Percentiles rank a stretch among this genome's conserved stretches.
phyloP scores from a whole-genome alignment of 257 asterid species.

The Echium plantagineum region DNA sequence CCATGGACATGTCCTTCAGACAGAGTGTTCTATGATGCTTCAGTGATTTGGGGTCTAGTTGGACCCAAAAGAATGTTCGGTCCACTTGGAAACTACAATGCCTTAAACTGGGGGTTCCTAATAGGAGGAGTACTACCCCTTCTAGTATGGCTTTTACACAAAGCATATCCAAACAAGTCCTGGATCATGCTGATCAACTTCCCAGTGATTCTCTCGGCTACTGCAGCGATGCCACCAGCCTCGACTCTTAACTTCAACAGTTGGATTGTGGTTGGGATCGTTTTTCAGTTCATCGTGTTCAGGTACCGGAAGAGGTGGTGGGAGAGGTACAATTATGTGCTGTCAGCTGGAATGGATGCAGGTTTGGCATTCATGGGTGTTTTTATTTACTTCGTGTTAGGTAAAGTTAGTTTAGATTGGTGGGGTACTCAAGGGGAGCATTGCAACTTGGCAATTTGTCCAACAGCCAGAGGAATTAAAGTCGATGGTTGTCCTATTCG shows the following conservation, averaged over 20 bases:
- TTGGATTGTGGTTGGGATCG: slow-evolving; percentile 43
- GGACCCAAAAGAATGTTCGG: slow-evolving; percentile 68
- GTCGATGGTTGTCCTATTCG: slow-evolving; percentile 52
- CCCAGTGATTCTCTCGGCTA: slow-evolving; percentile 56
- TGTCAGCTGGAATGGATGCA: slow-evolving; percentile 68
- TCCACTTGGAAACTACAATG: slow-evolving; percentile 30
- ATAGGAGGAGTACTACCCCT: slow-evolving; percentile 46
- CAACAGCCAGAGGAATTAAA: slow-evolving; percentile 44
- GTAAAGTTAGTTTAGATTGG: slow-evolving; percentile 28
- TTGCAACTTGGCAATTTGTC: slow-evolving; percentile 45
- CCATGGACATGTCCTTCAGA: slow-evolving; percentile 67
- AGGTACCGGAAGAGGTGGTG: slow-evolving; percentile 65
- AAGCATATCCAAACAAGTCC: slow-evolving; percentile 29
- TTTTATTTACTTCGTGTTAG: slow-evolving; percentile 24
- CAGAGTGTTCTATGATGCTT: slow-evolving; percentile 53
- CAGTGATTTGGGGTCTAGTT: slow-evolving; percentile 70
- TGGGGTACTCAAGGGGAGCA: slow-evolving; percentile 49
- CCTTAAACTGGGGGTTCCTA: slow-evolving; percentile 58
- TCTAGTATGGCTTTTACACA: slow-evolving; percentile 34
- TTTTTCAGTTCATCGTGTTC: slow-evolving; percentile 43
- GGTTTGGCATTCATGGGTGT: slow-evolving; percentile 77
- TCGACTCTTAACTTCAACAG: slow-evolving; percentile 49
- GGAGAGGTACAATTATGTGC: slow-evolving; percentile 55
- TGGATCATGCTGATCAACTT: slow-evolving; percentile 55
- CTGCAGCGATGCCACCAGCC: slow-evolving; percentile 58